Evolutionary conservation across 768 basidiomycete genomes (phyloP).

Genomic region (Auricularia sp.): DNA sequence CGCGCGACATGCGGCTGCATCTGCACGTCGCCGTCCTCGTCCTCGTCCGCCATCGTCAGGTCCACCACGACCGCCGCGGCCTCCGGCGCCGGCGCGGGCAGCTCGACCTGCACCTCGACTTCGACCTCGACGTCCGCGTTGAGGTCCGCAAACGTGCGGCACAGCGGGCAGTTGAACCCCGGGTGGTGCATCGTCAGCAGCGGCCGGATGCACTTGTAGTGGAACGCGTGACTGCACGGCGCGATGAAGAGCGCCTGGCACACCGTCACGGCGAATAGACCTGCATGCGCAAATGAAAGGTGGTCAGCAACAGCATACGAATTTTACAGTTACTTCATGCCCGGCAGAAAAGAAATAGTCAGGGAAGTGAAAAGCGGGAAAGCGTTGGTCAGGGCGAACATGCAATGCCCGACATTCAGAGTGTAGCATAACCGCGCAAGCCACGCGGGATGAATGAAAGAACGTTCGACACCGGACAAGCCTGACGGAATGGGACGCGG

Average conservation of each 20-base stretch:
- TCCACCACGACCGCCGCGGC: neutral
- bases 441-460: too few relatives aligned
- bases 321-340: too few relatives aligned
- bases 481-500: too few relatives aligned
- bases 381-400: too few relatives aligned
- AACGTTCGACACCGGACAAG: too few relatives aligned
- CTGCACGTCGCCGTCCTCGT: neutral
- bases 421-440: too few relatives aligned
- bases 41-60: neutral
- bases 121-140: constrained; percentile 90
- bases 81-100: neutral
- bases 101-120: constrained; percentile 14
- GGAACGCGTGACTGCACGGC: constrained; percentile 92
- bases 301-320: too few relatives aligned
- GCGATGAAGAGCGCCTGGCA: constrained; percentile 96
- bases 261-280: constrained; percentile 81
- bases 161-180: constrained; percentile 90
- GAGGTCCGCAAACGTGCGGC: constrained; percentile 88
- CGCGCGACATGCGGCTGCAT: neutral
- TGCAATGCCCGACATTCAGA: too few relatives aligned
- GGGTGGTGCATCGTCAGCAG: constrained; percentile 83
- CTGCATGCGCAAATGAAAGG: constrained; percentile 17
- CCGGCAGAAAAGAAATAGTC: too few relatives aligned
- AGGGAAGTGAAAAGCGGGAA: too few relatives aligned
- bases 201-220: constrained; percentile 95